Evolutionary conservation across 441 rosid species (phyloP).

Genomic region (Erodium moschatum): DNA sequence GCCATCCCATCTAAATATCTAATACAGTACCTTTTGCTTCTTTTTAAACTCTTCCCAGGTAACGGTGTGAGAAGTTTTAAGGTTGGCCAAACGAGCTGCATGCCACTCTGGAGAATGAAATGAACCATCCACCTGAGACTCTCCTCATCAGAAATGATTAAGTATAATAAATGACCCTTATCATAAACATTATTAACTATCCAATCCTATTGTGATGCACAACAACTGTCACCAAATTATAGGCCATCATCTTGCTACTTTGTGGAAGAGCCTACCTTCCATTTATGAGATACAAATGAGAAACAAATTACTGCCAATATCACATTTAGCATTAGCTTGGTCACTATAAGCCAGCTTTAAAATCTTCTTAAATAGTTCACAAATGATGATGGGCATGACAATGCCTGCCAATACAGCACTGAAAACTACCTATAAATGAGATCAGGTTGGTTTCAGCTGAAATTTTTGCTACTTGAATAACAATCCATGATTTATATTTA

Average conservation of each 20-base stretch:
- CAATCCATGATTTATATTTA: neutral
- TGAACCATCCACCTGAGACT: constrained; percentile 99
- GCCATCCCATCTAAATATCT: too few relatives aligned
- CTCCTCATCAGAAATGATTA: constrained; percentile 82
- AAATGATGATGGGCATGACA: neutral
- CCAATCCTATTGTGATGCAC: neutral
- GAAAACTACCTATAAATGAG: neutral
- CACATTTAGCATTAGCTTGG: neutral
- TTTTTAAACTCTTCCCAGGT: constrained; percentile 90
- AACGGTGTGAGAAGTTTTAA: constrained; percentile 79
- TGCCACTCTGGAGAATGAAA: constrained; percentile 99
- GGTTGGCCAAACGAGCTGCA: constrained; percentile 99
- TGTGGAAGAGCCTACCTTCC: neutral
- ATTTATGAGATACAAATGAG: neutral
- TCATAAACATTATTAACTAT: neutral
- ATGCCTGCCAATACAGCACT: neutral
- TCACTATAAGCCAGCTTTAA: neutral
- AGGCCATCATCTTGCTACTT: neutral
- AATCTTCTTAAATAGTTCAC: neutral
- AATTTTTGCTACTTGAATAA: neutral
- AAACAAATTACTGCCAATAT: neutral
- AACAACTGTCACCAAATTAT: neutral
- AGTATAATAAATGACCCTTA: constrained; percentile 17
- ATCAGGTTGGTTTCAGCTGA: neutral
- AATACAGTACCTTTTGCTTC: constrained; percentile 65